These are phyloP conservation scores for Cercophora sp. DNA, from an alignment of 495 filamentous ascomycete species.

Conservation along the genomic window DNA sequence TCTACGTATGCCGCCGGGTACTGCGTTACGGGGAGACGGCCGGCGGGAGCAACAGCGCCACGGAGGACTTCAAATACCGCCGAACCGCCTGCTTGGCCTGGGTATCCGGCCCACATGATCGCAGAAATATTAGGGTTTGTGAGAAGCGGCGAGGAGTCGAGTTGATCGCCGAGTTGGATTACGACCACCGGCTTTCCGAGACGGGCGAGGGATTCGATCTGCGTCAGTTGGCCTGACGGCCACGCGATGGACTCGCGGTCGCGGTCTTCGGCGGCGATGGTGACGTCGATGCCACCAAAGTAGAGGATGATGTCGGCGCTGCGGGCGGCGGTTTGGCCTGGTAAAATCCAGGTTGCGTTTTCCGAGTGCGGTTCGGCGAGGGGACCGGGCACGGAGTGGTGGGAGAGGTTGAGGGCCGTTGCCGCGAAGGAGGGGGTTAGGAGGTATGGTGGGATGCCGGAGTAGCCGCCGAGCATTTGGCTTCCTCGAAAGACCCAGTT, in stretches of 20 bases:
- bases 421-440: slow-evolving; percentile 30
- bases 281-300: slow-evolving; percentile 36
- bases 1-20: slow-evolving; percentile 37
- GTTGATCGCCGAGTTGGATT: slow-evolving; percentile 46
- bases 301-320: slow-evolving; percentile 36
- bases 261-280: slow-evolving; percentile 31
- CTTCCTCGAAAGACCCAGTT: slow-evolving; percentile 29
- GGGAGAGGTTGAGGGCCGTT: slow-evolving; percentile 23
- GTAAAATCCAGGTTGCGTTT: slow-evolving; percentile 54
- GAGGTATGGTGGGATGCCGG: slow-evolving; percentile 32
- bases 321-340: slow-evolving; percentile 26
- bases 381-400: slow-evolving; percentile 20
- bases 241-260: slow-evolving; percentile 38
- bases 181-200: slow-evolving; percentile 35
- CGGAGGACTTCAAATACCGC: slow-evolving; percentile 47
- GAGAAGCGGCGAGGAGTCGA: slow-evolving; percentile 49
- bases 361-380: neutral
- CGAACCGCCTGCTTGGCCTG: slow-evolving; percentile 51
- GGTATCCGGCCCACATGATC: slow-evolving; percentile 48
- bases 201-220: slow-evolving; percentile 30
- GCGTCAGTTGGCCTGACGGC: slow-evolving; percentile 32
- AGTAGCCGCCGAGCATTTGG: slow-evolving; percentile 37
- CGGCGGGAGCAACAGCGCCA: slow-evolving; percentile 49
- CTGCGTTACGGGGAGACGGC: slow-evolving; percentile 55
- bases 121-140: slow-evolving; percentile 47